Evolutionary conservation across 306 rosid genomes (phyloP).

Genomic region (Coriaria nepalensis): DNA sequence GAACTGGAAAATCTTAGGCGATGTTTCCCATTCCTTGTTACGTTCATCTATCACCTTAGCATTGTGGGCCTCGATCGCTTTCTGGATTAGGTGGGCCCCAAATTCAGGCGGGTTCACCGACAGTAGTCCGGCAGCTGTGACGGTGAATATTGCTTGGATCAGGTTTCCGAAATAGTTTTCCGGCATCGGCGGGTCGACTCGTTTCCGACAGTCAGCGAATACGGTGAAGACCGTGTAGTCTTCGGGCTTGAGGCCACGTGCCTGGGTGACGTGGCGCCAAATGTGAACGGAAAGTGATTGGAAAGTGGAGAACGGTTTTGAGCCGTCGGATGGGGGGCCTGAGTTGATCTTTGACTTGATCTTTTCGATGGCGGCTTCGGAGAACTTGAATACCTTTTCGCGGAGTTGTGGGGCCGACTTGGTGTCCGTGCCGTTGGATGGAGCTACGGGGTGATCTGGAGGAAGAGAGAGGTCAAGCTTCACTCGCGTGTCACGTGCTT

Average conservation of each 20-base stretch:
- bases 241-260: slow-evolving; percentile 71
- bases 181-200: slow-evolving; percentile 84
- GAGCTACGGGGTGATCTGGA: slow-evolving; percentile 5
- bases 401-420: slow-evolving; percentile 26
- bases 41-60: slow-evolving; percentile 44
- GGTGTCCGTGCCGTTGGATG: slow-evolving; percentile 19
- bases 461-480: slow-evolving; percentile 65
- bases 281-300: slow-evolving; percentile 70
- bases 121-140: slow-evolving; percentile 47
- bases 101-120: slow-evolving; percentile 40
- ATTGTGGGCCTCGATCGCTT: slow-evolving; percentile 49
- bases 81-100: slow-evolving; percentile 53
- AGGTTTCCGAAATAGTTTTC: slow-evolving; percentile 79
- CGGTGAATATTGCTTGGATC: slow-evolving; percentile 78
- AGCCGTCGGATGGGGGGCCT: slow-evolving; percentile 32
- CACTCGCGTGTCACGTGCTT: slow-evolving; percentile 68
- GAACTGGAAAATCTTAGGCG: slow-evolving; percentile 71
- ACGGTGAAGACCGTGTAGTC: slow-evolving; percentile 89
- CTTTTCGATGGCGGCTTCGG: slow-evolving; percentile 57
- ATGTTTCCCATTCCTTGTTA: slow-evolving; percentile 79
- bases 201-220: slow-evolving; percentile 75
- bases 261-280: slow-evolving; percentile 76
- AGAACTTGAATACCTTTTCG: slow-evolving; percentile 71
- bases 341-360: slow-evolving; percentile 58
- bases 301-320: slow-evolving; percentile 82